Evolutionary conservation across 1,284 basidiomycete species (phyloP), one percentile per base, ranked within the genome.

Genomic region (Ceratobasidium sp.): DNA sequence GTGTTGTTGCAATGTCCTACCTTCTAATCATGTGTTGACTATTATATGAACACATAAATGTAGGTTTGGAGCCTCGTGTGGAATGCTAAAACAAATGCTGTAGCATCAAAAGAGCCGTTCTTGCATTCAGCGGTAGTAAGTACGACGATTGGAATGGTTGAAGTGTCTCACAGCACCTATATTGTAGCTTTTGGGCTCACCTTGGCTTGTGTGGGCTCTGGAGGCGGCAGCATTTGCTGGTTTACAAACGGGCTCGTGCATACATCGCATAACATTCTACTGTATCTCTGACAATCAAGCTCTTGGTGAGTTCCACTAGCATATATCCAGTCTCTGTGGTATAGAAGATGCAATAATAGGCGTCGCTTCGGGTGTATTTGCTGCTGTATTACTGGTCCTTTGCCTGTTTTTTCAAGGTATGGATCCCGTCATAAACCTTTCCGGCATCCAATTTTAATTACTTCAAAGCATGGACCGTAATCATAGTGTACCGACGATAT

Each of bases 41-140:
- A n/a, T n/a, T n/a, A n/a, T n/a, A n/a, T 23, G n/a, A 26, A 41
- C 18, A 23, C 21, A 9, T 18, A 8, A 45, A 30, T 4, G 9
- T 32, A 67, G 62, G 50, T 67, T 39, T 67, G 62, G 62, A 67
- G 62, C 34, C 36, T 67, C 1, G 55, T n/a, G 2, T 67, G 62
- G 62, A 67, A 50, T 12, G 28, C 55, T 16, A 28, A 48, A 18
- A 67, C 28, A 21, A 67, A 55, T 18, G 32, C 9, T 5, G n/a
- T 39, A 23, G 26, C 34, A 21, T 53, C 50, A 12, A 30, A 67
- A 1, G 62, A 67, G 48, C 50, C 62, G 3, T 5, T 53, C 0
- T 67, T 48, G 62, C 48, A 50, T 3, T 36, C 62, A 10, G 30
- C 1, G 10, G 48, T 43, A 10, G 62, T 67, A 36, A 52, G 62